Evolutionary conservation across 2,329 filamentous ascomycete genomes (phyloP).

Genomic region (Pseudodiploospora longispora): DNA sequence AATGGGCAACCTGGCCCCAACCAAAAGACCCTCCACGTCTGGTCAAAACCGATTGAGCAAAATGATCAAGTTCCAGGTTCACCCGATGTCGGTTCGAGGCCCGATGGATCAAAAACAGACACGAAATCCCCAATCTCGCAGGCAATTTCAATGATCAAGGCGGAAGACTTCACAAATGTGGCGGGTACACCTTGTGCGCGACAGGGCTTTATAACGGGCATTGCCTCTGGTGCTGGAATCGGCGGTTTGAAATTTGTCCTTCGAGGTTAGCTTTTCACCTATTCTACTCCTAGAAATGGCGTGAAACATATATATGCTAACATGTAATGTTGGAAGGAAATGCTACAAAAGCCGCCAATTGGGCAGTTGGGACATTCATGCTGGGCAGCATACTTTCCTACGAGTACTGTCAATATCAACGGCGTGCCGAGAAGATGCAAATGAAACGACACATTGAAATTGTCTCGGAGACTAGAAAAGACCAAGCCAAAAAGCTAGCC

Average conservation of each 20-base stretch:
- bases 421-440: slow-evolving; percentile 66
- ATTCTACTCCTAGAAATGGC: background rate
- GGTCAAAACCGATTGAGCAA: slow-evolving; percentile 26
- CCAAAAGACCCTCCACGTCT: slow-evolving; percentile 28
- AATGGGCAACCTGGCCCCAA: slow-evolving; percentile 16
- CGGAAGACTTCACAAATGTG: slow-evolving; percentile 61
- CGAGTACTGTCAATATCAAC: slow-evolving; percentile 73
- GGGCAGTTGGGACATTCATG: slow-evolving; percentile 74
- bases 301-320: background rate
- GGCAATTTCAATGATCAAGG: slow-evolving; percentile 58
- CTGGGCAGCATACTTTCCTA: slow-evolving; percentile 63
- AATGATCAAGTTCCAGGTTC: slow-evolving; percentile 10
- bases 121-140: slow-evolving; percentile 37
- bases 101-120: slow-evolving; percentile 7
- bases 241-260: slow-evolving; percentile 68
- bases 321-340: slow-evolving; percentile 17
- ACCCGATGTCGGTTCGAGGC: slow-evolving; percentile 3
- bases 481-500: slow-evolving; percentile 35
- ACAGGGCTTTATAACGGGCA: slow-evolving; percentile 74
- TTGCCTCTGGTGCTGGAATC: slow-evolving; percentile 67
- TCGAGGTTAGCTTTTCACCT: slow-evolving; percentile 51
- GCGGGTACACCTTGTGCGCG: slow-evolving; percentile 78
- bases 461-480: slow-evolving; percentile 42
- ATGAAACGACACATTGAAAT: slow-evolving; percentile 80
- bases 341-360: slow-evolving; percentile 57